Base-by-base conservation (phyloP, 176 grass and related monocot species). In the Metroxylon sagu region DNA sequence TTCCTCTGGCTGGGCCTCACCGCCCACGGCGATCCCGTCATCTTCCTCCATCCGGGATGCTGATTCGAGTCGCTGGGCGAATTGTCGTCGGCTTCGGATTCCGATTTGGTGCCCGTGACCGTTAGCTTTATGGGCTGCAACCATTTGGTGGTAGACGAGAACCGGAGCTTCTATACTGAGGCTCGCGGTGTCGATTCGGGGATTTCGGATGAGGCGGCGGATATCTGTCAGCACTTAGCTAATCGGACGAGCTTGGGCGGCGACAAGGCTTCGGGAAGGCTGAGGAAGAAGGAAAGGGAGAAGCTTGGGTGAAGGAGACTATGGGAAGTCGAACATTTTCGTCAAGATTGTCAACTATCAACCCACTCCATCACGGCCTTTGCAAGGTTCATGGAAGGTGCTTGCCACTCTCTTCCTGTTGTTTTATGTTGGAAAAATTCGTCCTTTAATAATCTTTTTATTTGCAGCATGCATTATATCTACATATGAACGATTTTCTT, bases 371-470 rank as follows among this genome's bases (percentile, higher is more conserved):
- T 69, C 52, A 2, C 66, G 80, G 10, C 85, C 73, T 14, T 57
- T 89, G 17, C 85, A 89, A 52, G 85, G 85, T n/a, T 50, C 84
- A 60, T 84, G 85, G 85, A 84, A 89, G 85, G 85, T 89, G 77
- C 70, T 67, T 71, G 69, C 52, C 64, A 59, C 65, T 69, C 29
- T 49, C 4, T 21, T 26, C 1, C 39, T 68, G 29, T 29, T 54
- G 23, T 27, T 66, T 12, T 30, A 2, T 30, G 25, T 49, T 19
- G 7, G 30, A 49, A 68, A 23, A 25, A 17, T 55, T 4, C 35
- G 14, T 55, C 35, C 50, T 54, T 56, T 35, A 16, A 1, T 29
- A 3, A 31, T 5, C 4, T 35, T 2, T 51, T 0, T 1, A 10
- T 43, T 43, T 43, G 35, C 12, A 43, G 35, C 35, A 43, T 43